Evolutionary conservation across 495 filamentous ascomycete genomes (phyloP).

Genomic region (Barbatosphaeria neglecta): DNA sequence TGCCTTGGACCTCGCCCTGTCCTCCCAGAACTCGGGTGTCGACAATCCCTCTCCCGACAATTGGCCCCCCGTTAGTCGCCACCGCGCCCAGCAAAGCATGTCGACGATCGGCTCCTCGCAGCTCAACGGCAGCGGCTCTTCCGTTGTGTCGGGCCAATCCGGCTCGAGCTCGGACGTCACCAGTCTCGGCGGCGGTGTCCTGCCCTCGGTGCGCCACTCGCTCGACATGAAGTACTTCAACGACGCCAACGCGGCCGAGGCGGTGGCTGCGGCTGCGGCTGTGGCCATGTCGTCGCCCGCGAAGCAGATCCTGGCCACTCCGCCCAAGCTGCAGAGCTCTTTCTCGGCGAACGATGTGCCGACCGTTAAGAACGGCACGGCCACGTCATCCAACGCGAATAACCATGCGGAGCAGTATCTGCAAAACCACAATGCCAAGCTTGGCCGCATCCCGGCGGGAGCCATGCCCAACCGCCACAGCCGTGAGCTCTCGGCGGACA

Average conservation of each 20-base stretch:
- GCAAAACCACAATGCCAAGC: constrained; percentile 70
- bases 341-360: constrained; percentile 86
- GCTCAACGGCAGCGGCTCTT: constrained; percentile 17
- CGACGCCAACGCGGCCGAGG: constrained; percentile 12
- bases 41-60: constrained; percentile 40
- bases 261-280: constrained; percentile 13
- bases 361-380: constrained; percentile 53
- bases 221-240: constrained; percentile 38
- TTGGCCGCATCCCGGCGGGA: constrained; percentile 63
- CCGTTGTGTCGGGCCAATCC: constrained; percentile 4
- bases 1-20: constrained; percentile 67
- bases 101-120: constrained; percentile 46
- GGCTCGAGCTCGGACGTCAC: constrained; percentile 22
- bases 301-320: constrained; percentile 36
- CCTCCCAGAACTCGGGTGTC: constrained; percentile 48
- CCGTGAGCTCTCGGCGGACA: constrained; percentile 49
- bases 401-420: constrained; percentile 67
- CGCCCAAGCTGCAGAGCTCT: constrained; percentile 67
- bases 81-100: constrained; percentile 75
- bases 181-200: constrained; percentile 28
- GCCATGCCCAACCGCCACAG: constrained; percentile 51
- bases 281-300: constrained; percentile 24
- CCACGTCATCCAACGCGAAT: constrained; percentile 33
- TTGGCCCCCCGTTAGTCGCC: constrained; percentile 58
- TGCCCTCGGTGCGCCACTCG: constrained; percentile 42